Percentiles rank a stretch among this genome's conserved stretches.
These are phyloP conservation scores for Pichia sporocuriosa DNA, from an alignment of 805 yeast species.

Conservation along the genomic window DNA sequence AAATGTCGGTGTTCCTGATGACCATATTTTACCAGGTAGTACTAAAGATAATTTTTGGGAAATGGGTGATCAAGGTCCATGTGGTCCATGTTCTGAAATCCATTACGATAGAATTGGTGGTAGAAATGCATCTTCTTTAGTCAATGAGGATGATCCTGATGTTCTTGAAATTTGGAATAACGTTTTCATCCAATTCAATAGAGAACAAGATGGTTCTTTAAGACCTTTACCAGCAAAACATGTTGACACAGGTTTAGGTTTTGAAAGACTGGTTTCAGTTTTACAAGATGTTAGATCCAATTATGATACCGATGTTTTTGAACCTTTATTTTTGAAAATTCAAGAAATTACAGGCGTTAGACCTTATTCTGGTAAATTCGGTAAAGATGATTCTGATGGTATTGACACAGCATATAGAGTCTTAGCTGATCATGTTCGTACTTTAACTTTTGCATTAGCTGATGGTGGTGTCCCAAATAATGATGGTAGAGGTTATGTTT, in stretches of 20 bases:
- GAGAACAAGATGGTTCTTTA: slow-evolving; percentile 81
- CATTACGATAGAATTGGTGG: slow-evolving; percentile 99
- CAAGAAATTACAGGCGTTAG: slow-evolving; percentile 92
- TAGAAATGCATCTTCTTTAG: slow-evolving; percentile 85
- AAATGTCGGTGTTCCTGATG: slow-evolving; percentile 81
- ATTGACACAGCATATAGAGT: slow-evolving; percentile 98
- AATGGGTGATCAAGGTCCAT: slow-evolving; percentile 99
- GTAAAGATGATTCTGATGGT: slow-evolving; percentile 88
- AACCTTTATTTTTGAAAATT: slow-evolving; percentile 78
- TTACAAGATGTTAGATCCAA: slow-evolving; percentile 87
- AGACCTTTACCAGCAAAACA: slow-evolving; percentile 88
- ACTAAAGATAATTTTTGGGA: slow-evolving; percentile 97
- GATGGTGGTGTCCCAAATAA: slow-evolving; percentile 99
- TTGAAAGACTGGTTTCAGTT: slow-evolving; percentile 92
- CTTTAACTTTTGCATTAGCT: slow-evolving; percentile 89
- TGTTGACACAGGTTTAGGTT: slow-evolving; percentile 98
- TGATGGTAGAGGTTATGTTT: slow-evolving; percentile 97
- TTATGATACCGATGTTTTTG: slow-evolving; percentile 95
- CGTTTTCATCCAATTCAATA: slow-evolving; percentile 93
- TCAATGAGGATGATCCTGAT: slow-evolving; percentile 95
- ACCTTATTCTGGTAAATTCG: slow-evolving; percentile 87
- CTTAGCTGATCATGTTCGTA: slow-evolving; percentile 96
- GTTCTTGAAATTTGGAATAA: slow-evolving; percentile 97
- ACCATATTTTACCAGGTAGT: slow-evolving; percentile 88
- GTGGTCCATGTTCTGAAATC: slow-evolving; percentile 98